Evolutionary conservation across 306 rosid species (phyloP).

Genomic region (Ceratonia siliqua): DNA sequence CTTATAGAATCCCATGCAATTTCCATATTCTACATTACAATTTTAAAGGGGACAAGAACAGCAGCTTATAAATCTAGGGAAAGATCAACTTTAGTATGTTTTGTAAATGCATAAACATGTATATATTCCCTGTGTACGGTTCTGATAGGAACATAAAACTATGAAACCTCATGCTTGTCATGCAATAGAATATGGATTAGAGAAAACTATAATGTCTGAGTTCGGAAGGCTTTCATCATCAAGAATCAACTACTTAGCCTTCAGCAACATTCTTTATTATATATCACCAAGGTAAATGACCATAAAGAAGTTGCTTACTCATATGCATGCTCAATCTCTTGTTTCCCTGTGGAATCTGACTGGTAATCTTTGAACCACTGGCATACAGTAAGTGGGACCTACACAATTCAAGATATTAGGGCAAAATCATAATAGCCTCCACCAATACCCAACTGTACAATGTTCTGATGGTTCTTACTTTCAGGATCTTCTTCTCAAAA

Average conservation of each 20-base stretch:
- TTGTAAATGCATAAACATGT: background rate
- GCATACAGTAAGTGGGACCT: constrained; percentile 87
- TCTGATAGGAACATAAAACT: no score
- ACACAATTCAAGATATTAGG: constrained; percentile 40
- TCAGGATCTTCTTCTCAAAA: constrained; percentile 84
- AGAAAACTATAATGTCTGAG: background rate
- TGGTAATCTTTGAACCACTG: constrained; percentile 96
- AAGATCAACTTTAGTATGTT: no score
- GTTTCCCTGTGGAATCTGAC: constrained; percentile 83
- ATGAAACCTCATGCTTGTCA: background rate
- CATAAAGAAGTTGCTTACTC: constrained; percentile 61
- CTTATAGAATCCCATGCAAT: no score
- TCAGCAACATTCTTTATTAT: constrained; percentile 16
- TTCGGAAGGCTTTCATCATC: constrained; percentile 29
- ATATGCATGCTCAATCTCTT: constrained; percentile 86
- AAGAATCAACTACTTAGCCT: background rate
- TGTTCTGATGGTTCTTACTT: constrained; percentile 52
- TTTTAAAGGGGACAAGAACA: no score
- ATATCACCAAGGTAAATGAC: background rate
- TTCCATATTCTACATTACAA: no score
- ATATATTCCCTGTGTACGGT: background rate
- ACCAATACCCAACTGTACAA: constrained; percentile 18
- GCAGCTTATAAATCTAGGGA: background rate
- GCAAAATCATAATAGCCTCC: constrained; percentile 32
- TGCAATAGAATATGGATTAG: background rate